Evolutionary conservation across 371 early-diverging fungal species (phyloP).

Genomic region (Mortierella sp.): DNA sequence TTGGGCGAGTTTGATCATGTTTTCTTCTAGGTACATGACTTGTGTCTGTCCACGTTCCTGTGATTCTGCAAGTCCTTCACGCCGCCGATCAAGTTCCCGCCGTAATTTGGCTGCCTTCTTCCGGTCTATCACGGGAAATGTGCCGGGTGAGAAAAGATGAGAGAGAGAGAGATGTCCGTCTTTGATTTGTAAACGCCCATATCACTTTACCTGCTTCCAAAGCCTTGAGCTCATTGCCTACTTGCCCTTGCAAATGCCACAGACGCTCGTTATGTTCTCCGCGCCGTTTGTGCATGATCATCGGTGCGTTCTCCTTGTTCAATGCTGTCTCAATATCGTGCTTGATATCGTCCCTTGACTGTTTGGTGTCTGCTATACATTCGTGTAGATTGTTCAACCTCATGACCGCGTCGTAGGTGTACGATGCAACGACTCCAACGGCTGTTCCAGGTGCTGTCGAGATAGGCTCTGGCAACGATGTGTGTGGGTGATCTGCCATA

Average conservation of each 20-base stretch:
- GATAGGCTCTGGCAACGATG: background rate
- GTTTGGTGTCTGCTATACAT: slow-evolving; percentile 67
- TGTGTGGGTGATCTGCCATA: slow-evolving; percentile 23
- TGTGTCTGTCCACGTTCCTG: slow-evolving; percentile 51
- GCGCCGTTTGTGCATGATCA: slow-evolving; percentile 46
- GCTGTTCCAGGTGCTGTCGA: slow-evolving; percentile 12
- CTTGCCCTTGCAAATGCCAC: slow-evolving; percentile 55
- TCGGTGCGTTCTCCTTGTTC: slow-evolving; percentile 54
- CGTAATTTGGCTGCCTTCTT: slow-evolving; percentile 32
- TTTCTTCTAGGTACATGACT: slow-evolving; percentile 58
- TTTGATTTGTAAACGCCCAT: too few relatives aligned
- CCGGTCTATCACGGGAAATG: slow-evolving; percentile 26
- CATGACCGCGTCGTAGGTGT: slow-evolving; percentile 63
- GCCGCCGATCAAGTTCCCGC: slow-evolving; percentile 34
- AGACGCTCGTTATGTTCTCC: slow-evolving; percentile 23
- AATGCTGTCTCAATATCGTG: slow-evolving; percentile 57
- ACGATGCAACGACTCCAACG: slow-evolving; percentile 59
- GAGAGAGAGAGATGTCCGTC: too few relatives aligned
- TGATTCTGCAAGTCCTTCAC: slow-evolving; percentile 34
- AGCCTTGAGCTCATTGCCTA: slow-evolving; percentile 47
- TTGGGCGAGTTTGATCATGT: slow-evolving; percentile 54
- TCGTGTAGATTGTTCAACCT: slow-evolving; percentile 65
- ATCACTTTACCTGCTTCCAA: slow-evolving; percentile 35
- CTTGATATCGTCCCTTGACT: slow-evolving; percentile 61
- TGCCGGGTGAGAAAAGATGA: background rate